phyloP scores from a whole-genome alignment of 352 stramenopile species.

The Phytophthora pini region DNA sequence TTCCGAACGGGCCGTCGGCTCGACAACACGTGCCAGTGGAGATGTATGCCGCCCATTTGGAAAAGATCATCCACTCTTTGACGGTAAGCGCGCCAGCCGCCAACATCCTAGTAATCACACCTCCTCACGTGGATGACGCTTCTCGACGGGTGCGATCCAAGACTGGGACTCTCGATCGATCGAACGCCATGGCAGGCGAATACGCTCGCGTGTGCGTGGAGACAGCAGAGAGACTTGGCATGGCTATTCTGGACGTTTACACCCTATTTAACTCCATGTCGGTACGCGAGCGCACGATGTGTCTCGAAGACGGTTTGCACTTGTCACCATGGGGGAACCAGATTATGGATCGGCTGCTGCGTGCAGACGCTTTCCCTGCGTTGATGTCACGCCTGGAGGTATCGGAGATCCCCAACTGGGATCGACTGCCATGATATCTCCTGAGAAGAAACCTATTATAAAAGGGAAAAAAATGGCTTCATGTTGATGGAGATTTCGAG shows the following conservation, averaged over 20 bases:
- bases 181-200: conserved; percentile 37
- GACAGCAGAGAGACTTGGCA: conserved; percentile 24
- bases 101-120: conserved; percentile 54
- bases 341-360: conserved; percentile 44
- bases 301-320: conserved; percentile 58
- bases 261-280: conserved; percentile 49
- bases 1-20: conserved; percentile 33
- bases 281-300: conserved; percentile 29
- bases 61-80: conserved; percentile 34
- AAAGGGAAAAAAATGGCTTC: background rate
- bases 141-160: conserved; percentile 17
- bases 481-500: background rate
- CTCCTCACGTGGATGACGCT: conserved; percentile 47
- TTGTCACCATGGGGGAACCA: conserved; percentile 55
- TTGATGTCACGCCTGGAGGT: conserved; percentile 18
- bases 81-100: conserved; percentile 22
- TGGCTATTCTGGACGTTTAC: conserved; percentile 50
- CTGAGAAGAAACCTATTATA: too few relatives aligned
- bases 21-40: conserved; percentile 53
- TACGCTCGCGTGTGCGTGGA: conserved; percentile 53
- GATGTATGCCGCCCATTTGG: conserved; percentile 51
- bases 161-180: conserved; percentile 39
- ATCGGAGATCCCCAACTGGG: conserved; percentile 28
- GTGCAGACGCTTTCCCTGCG: conserved; percentile 23
- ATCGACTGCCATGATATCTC: conserved; percentile 3